Evolutionary conservation across 208 protist genomes (phyloP), one percentile per base, ranked within the genome.

Genomic region (Leptomonas seymouri): DNA sequence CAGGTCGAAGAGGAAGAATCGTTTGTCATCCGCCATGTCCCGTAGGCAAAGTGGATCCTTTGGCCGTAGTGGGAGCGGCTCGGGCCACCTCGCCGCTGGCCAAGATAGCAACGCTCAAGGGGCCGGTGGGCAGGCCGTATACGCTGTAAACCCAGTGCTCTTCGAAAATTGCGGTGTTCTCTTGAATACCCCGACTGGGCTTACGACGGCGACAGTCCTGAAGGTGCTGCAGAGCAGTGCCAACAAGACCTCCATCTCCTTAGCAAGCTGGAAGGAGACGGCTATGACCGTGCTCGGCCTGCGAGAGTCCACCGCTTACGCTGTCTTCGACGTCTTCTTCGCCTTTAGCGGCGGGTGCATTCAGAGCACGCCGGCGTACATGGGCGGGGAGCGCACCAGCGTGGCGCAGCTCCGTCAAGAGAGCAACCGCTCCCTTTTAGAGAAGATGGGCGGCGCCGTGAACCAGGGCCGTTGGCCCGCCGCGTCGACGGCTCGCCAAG

Each of bases 281-380:
- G 89, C 90, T 6, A 74, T 81, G 18, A 87, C 67, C 30, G 67
- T 91, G 20, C 73, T 97, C 11, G 86, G 85, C 12, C 67, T 97
- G 56, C 76, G 71, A 16, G 87, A 88, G 61, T 57, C 75, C 0
- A 83, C 85, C 21, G 90, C 93, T 14, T 90, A 90, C 67, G 81
- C 75, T 41, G 66, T 97, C 16, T 97, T 97, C 66, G 93, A 97
- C 74, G 88, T 95, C 18, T 93, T 94, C 48, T 95, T 90, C 57
- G 88, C 88, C 15, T 56, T 94, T 21, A 93, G 85, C 28, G 88
- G 89, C 9, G 89, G 86, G 61, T 93, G 82, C 73, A 86, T 94
- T 27, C 89, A 93, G 73, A 77, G 71, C 23, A 86, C 77, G 0
- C 74, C 85, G 12, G 80, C 84, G 3, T 83, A 82, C 53, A 76